Percentiles rank a stretch among this genome's conserved stretches.
Conservation (phyloP, 345 rosid genomes). For the Eucalyptus lansdowneana region DNA sequence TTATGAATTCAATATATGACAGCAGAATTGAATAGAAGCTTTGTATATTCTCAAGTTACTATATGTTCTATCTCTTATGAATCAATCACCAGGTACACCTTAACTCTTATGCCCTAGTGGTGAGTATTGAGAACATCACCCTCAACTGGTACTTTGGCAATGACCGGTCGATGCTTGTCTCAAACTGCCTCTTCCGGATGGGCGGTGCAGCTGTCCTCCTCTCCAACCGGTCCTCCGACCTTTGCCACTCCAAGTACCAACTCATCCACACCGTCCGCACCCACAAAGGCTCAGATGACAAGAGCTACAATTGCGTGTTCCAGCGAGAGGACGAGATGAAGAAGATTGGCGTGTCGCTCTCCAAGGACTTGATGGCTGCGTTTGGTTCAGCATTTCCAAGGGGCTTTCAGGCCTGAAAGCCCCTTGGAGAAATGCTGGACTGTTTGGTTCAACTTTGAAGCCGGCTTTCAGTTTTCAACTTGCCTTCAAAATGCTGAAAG, state of each 20-base stretch:
- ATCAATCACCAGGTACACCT: conserved; percentile 14
- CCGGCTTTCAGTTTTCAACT: no score
- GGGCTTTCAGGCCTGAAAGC: no score
- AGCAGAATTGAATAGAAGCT: not conserved
- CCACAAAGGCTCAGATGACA: not conserved
- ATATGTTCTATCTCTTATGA: not conserved
- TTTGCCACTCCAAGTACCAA: conserved; percentile 30
- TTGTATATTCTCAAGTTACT: not conserved
- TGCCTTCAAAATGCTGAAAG: no score
- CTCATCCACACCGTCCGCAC: conserved; percentile 43
- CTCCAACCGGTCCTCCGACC: conserved; percentile 28
- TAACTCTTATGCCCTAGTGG: conserved; percentile 40
- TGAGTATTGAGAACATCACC: conserved; percentile 45
- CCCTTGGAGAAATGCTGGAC: no score
- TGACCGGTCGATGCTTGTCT: conserved; percentile 36
- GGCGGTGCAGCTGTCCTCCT: conserved; percentile 47
- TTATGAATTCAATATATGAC: not conserved
- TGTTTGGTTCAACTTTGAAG: no score
- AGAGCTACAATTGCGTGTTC: not conserved
- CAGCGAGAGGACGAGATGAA: not conserved
- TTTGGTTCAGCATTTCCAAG: no score
- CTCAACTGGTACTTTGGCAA: conserved; percentile 31
- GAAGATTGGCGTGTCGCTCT: not conserved
- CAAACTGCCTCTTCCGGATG: conserved; percentile 40
- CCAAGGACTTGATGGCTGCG: not conserved